Evolutionary conservation across 768 basidiomycete genomes (phyloP).

Genomic region (Boletus rubescentipes): DNA sequence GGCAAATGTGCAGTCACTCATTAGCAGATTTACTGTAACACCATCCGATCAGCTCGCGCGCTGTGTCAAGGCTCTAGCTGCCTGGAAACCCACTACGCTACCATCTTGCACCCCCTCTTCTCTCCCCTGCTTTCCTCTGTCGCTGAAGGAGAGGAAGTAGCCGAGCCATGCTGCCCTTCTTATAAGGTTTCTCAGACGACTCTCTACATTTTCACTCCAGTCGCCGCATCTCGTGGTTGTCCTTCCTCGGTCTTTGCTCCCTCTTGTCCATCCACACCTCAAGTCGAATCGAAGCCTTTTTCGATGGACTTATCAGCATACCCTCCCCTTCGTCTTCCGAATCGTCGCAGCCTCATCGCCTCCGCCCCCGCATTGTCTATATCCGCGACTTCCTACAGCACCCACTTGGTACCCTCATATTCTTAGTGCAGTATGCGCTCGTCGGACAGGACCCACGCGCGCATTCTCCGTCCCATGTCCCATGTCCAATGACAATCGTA

Average conservation of each 20-base stretch:
- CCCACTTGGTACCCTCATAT: slow-evolving; percentile 81
- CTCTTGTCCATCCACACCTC: slow-evolving; percentile 45
- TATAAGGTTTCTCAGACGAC: slow-evolving; percentile 42
- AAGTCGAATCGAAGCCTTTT: slow-evolving; percentile 66
- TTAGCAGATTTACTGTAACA: too few relatives aligned
- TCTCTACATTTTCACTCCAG: slow-evolving; percentile 42
- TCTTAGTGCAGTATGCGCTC: slow-evolving; percentile 71
- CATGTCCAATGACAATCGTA: slow-evolving; percentile 79
- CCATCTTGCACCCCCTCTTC: slow-evolving; percentile 29
- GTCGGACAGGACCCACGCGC: slow-evolving; percentile 66
- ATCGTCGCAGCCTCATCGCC: slow-evolving; percentile 21
- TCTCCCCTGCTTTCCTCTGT: slow-evolving; percentile 24
- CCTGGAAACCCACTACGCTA: slow-evolving; percentile 79
- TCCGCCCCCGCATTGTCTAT: slow-evolving; percentile 73
- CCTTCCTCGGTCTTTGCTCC: slow-evolving; percentile 36
- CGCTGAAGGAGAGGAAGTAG: slow-evolving; percentile 47
- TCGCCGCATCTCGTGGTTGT: slow-evolving; percentile 34
- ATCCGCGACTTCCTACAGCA: slow-evolving; percentile 78
- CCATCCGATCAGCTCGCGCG: neutral
- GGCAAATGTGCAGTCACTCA: slow-evolving; percentile 63
- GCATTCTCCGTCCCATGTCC: slow-evolving; percentile 56
- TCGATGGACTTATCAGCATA: slow-evolving; percentile 75
- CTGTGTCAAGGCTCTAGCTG: slow-evolving; percentile 55
- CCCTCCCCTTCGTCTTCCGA: slow-evolving; percentile 34
- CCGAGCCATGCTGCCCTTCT: slow-evolving; percentile 45